Conservation (phyloP, 2,329 filamentous ascomycete species). For the Sphaerostilbella broomeana region DNA sequence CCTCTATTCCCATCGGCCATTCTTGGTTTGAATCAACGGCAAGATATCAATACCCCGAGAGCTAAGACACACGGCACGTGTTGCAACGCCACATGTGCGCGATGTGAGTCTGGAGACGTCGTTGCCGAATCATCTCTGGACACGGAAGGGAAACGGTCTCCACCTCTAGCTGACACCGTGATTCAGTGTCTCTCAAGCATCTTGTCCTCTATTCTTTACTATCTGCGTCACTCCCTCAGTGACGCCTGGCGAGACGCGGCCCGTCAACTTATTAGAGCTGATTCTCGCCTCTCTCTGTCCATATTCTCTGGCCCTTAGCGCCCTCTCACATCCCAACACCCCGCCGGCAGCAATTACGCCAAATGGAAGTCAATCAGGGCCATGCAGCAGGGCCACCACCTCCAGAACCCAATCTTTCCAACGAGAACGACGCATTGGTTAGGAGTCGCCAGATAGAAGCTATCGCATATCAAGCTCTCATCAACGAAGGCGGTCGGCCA, state of each 20-base stretch:
- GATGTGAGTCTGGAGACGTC: not conserved
- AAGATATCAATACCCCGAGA: too few species aligned
- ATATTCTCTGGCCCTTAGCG: not conserved
- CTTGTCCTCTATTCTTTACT: too few species aligned
- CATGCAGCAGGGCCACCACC: not conserved
- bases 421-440: not conserved
- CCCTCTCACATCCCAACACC: not conserved
- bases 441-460: not conserved
- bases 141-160: too few species aligned
- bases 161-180: too few species aligned
- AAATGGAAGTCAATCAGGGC: not conserved
- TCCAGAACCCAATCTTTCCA: not conserved
- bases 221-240: too few species aligned
- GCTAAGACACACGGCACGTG: too few species aligned
- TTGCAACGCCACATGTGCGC: not conserved
- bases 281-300: not conserved
- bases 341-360: not conserved
- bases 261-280: too few species aligned
- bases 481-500: constrained; percentile 11
- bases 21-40: too few species aligned
- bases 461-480: constrained; percentile 5
- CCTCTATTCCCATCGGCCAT: too few species aligned
- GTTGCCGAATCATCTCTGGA: not conserved
- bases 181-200: too few species aligned
- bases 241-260: too few species aligned